phyloP scores from a whole-genome alignment of 2,329 filamentous ascomycete genomes.

The Pleoardoris graminearum region DNA sequence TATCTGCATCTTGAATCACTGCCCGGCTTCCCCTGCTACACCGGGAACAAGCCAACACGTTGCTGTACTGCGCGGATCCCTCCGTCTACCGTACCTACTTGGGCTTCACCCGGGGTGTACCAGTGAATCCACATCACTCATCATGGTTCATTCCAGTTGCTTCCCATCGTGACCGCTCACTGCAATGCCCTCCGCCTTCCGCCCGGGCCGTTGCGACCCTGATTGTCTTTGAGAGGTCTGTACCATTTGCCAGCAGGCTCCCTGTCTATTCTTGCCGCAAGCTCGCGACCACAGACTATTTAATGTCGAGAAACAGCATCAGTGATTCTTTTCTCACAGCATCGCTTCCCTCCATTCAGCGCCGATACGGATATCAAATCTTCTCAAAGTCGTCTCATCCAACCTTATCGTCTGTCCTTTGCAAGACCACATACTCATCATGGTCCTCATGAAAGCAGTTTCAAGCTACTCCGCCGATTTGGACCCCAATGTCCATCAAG shows the following conservation, averaged over 20 bases:
- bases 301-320: slow-evolving; percentile 31
- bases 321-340: slow-evolving; percentile 18
- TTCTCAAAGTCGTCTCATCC: neutral
- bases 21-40: slow-evolving; percentile 5
- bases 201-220: slow-evolving; percentile 40
- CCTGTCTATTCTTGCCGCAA: slow-evolving; percentile 24
- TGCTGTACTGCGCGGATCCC: neutral
- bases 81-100: slow-evolving; percentile 1
- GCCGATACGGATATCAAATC: neutral
- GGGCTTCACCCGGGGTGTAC: neutral
- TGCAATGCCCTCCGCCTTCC: slow-evolving; percentile 38
- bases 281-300: slow-evolving; percentile 27
- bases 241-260: slow-evolving; percentile 31
- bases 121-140: neutral
- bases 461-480: neutral
- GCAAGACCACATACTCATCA: neutral
- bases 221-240: slow-evolving; percentile 30
- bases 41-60: slow-evolving; percentile 1
- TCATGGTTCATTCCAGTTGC: slow-evolving; percentile 30
- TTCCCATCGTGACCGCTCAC: slow-evolving; percentile 25
- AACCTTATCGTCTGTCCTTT: neutral
- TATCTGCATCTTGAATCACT: neutral
- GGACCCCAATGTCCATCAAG: neutral
- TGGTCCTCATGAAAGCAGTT: slow-evolving; percentile 5
- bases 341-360: slow-evolving; percentile 14